A percentile compares a stretch with the other conserved stretches of the same genome.
These are phyloP conservation scores for Gossypium turneri DNA, from an alignment of 345 rosid genomes.

Conservation along the genomic window DNA sequence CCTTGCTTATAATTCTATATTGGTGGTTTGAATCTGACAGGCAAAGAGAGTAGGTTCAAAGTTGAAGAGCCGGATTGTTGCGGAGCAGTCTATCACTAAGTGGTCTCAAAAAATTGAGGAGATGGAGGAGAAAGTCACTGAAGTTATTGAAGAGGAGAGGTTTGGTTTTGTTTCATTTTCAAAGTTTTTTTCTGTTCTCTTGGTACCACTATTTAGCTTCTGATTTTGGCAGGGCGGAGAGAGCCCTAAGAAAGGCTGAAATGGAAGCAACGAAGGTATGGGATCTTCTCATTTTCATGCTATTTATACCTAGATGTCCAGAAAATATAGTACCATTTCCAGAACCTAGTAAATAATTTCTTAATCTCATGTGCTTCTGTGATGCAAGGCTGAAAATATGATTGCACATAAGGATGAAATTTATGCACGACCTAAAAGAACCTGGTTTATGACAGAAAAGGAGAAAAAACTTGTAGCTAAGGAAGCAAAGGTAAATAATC, in stretches of 20 bases:
- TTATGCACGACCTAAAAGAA: slow-evolving; percentile 79
- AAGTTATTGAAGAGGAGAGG: slow-evolving; percentile 84
- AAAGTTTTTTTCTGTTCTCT: not conserved
- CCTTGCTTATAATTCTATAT: not conserved
- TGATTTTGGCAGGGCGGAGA: slow-evolving; percentile 67
- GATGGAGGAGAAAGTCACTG: slow-evolving; percentile 77
- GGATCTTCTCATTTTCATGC: not conserved
- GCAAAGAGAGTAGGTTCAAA: slow-evolving; percentile 88
- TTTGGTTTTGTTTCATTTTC: slow-evolving; percentile 18
- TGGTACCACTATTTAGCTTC: slow-evolving; percentile 18
- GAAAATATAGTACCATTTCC: slow-evolving; percentile 3
- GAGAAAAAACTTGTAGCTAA: slow-evolving; percentile 75
- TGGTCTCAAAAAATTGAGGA: slow-evolving; percentile 84
- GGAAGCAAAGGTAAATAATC: slow-evolving; percentile 52
- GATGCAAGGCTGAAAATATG: slow-evolving; percentile 81
- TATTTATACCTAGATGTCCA: not conserved
- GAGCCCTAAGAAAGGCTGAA: slow-evolving; percentile 88
- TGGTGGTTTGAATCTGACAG: slow-evolving; percentile 32
- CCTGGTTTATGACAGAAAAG: slow-evolving; percentile 89
- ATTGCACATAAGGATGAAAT: slow-evolving; percentile 81
- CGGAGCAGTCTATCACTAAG: slow-evolving; percentile 79
- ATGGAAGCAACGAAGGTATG: slow-evolving; percentile 89
- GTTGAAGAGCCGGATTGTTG: slow-evolving; percentile 75
- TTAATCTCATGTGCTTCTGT: slow-evolving; percentile 14
- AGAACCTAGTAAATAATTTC: not conserved